Base-by-base conservation (phyloP, 2,329 filamentous ascomycete species). In the Davidsoniella australis region DNA sequence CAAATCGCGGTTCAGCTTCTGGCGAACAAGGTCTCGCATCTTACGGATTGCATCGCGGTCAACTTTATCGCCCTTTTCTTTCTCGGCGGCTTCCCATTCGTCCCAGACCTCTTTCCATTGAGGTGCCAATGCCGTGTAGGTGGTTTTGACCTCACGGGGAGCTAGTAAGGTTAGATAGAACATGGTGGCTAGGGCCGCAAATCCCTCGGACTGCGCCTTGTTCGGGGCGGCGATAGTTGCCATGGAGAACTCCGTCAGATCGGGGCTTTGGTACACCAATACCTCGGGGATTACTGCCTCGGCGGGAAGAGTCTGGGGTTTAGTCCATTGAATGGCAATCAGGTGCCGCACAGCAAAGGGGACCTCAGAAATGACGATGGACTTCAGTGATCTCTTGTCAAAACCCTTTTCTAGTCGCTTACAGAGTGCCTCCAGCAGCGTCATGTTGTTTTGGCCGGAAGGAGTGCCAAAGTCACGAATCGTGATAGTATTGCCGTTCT, bases 401-500 rank as follows among this genome's bases (percentile, higher is more conserved):
- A 50, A 36, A 9, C 18, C 40, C 1, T 80, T 68, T 59, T 94
- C 86, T 63, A 85, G 83, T 54, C 86, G 76, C 57, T 82, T 80
- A 61, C 88, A 93, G n/a, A 85, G 76, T 62, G 95, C 88, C 61
- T 95, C 87, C 10, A 96, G 66, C 24, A 85, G 72, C 55, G 82
- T 74, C 54, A 78, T 75, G 14, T 89, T 88, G 56, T 69, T 83
- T 26, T 94, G 64, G 6, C 89, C 88, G 12, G 75, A 75, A 68
- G 78, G 80, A 61, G 85, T 86, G 1, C 85, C 87, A 69, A 96
- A 95, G 58, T 95, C 82, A 41, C 84, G 72, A 45, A 94, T 72
- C 5, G 51, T 48, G 36, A 53, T 41, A 7, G 40, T 50, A 20
- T 50, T 47, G 1, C 76, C 72, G 55, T 74, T 62, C 49, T 66